phyloP scores from a whole-genome alignment of 805 yeast species.

The Priceomyces carsonii region DNA sequence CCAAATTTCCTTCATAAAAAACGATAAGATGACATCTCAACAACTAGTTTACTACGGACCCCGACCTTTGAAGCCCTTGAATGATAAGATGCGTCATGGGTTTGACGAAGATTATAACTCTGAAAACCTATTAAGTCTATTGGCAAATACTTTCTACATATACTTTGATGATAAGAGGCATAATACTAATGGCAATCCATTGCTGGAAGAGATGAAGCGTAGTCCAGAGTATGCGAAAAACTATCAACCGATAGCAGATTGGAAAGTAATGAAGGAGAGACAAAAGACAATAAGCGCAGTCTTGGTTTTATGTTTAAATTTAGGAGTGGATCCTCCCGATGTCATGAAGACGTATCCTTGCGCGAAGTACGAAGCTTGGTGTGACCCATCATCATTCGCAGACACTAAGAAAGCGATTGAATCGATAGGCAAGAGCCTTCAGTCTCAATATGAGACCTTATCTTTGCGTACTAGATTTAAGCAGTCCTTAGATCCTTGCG shows the following conservation, averaged over 20 bases:
- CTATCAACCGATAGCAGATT: conserved; percentile 76
- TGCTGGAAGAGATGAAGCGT: conserved; percentile 52
- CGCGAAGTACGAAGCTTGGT: conserved; percentile 90
- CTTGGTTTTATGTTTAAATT: conserved; percentile 80
- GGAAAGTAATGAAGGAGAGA: conserved; percentile 89
- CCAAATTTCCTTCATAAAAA: no score
- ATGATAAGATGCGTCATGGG: conserved; percentile 62
- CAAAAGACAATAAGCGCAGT: conserved; percentile 95
- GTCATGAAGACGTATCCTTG: conserved; percentile 89
- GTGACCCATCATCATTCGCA: conserved; percentile 77
- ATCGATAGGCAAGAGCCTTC: conserved; percentile 84
- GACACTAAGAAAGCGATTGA: conserved; percentile 92
- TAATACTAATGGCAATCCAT: conserved; percentile 84
- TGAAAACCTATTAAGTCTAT: conserved; percentile 53
- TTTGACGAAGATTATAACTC: conserved; percentile 62
- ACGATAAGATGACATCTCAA: conserved; percentile 6
- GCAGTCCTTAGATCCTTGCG: conserved; percentile 90
- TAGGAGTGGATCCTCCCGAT: conserved; percentile 98
- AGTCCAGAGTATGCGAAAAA: conserved; percentile 42
- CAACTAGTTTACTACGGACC: conserved; percentile 26
- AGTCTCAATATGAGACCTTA: conserved; percentile 84
- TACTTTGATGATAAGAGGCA: conserved; percentile 93
- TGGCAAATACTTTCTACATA: conserved; percentile 71
- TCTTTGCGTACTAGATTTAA: conserved; percentile 87
- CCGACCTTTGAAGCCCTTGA: conserved; percentile 47